These are phyloP conservation scores for Aspergillus sparsus DNA, from an alignment of 495 filamentous ascomycete species.

Conservation along the genomic window DNA sequence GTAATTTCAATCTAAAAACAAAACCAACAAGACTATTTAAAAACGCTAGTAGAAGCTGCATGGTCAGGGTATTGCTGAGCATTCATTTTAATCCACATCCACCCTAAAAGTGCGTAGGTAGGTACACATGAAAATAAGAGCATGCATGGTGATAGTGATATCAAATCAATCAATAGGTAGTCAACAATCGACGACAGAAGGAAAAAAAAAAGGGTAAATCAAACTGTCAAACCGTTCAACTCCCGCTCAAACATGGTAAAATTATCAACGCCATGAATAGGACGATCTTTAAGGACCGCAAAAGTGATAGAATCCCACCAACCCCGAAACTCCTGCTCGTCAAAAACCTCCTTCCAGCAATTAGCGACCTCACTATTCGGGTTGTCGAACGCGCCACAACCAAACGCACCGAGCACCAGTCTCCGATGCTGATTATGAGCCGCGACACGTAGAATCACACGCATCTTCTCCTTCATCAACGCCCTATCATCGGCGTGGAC, in stretches of 20 bases:
- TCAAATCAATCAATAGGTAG: too few relatives aligned
- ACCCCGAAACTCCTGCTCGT: slow-evolving; percentile 54
- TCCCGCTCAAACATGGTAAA: slow-evolving; percentile 50
- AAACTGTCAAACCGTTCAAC: slow-evolving; percentile 38
- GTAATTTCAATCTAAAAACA: too few relatives aligned
- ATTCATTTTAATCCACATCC: too few relatives aligned
- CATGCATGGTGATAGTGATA: too few relatives aligned
- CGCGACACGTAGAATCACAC: slow-evolving; percentile 56
- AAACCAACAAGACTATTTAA: too few relatives aligned
- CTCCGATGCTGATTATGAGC: slow-evolving; percentile 51
- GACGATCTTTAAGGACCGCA: slow-evolving; percentile 33
- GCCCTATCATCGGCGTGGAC: slow-evolving; percentile 43
- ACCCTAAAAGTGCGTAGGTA: too few relatives aligned
- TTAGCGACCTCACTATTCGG: slow-evolving; percentile 61
- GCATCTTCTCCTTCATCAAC: slow-evolving; percentile 59
- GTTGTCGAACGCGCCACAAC: slow-evolving; percentile 65
- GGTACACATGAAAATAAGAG: too few relatives aligned
- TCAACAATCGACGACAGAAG: too few relatives aligned
- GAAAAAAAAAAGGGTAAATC: neutral
- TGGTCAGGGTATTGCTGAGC: too few relatives aligned
- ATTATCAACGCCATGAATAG: slow-evolving; percentile 37
- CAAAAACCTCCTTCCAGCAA: slow-evolving; percentile 60
- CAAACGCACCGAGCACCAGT: slow-evolving; percentile 66
- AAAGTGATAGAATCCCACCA: slow-evolving; percentile 41
- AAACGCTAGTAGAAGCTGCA: too few relatives aligned